Percentiles rank a stretch among this genome's conserved stretches.
These are phyloP conservation scores for Pichia sp. DNA, from an alignment of 1,139 yeast genomes.

Conservation along the genomic window DNA sequence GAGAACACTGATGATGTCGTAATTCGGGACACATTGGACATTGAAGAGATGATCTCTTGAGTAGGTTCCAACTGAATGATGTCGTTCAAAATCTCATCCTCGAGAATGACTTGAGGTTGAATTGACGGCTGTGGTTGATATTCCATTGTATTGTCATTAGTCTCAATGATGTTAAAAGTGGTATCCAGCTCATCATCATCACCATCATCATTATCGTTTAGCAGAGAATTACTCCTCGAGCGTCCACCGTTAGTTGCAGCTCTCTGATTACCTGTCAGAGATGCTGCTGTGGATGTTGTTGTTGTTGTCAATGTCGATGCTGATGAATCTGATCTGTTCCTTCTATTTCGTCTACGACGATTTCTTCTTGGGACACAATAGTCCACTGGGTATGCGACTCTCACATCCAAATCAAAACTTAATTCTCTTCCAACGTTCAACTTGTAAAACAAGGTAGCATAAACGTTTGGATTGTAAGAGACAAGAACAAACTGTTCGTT, in stretches of 20 bases:
- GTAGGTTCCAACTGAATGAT: constrained; percentile 12
- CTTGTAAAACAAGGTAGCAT: constrained; percentile 24
- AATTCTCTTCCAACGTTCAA: constrained; percentile 25
- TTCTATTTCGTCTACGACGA: constrained; percentile 8
- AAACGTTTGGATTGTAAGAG: constrained; percentile 22
- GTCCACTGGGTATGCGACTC: constrained; percentile 21
- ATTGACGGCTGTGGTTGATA: constrained; percentile 8
- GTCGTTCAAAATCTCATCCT: constrained; percentile 11
- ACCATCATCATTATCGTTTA: constrained; percentile 12
- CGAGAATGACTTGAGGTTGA: constrained; percentile 10
- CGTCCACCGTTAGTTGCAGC: constrained; percentile 2
- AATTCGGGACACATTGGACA: constrained; percentile 7
- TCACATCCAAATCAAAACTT: constrained; percentile 24
- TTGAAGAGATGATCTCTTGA: constrained; percentile 7
- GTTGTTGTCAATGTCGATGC: background rate
- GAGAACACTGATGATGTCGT: constrained; percentile 11
- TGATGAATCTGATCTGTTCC: constrained; percentile 2
- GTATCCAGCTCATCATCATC: constrained; percentile 15
- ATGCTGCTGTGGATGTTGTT: background rate
- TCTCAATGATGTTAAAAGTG: constrained; percentile 9
- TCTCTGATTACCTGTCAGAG: background rate
- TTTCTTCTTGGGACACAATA: constrained; percentile 23
- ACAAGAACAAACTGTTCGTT: constrained; percentile 22
- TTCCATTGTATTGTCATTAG: constrained; percentile 1
- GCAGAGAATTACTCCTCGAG: constrained; percentile 10